Base-by-base conservation (phyloP, 192 early-diverging fungal species). In the Geranomyces variabilis region DNA sequence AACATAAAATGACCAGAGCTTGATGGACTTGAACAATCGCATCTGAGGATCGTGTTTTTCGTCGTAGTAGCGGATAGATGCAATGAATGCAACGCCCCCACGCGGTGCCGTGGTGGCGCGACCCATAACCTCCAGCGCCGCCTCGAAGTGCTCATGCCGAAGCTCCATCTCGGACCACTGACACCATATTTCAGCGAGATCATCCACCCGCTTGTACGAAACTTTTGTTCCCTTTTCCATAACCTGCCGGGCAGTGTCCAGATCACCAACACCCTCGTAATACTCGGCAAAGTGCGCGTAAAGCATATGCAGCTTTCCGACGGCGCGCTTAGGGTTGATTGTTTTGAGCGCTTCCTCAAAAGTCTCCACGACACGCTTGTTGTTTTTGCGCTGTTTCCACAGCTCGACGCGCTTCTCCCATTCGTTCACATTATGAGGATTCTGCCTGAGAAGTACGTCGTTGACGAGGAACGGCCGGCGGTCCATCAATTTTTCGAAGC, bases 401-500 rank as follows among this genome's bases (percentile, higher is more conserved):
- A 96, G 81, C 49, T 85, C 75, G 0, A 87, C 93, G 8, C 97
- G 90, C 67, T 90, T 89, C 75, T 94, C 85, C 97, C 97, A 99
- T 69, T 96, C 93, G 51, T 86, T 69, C 24, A 96, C 94, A 64
- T 91, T 93, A 71, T 95, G 89, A 9, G 93, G 93, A 70, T 93
- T 96, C 75, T 96, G 93, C 33, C 95, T 80, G 46, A 99, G 76
- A 55, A 93, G 74, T 0, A 99, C 96, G 75, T 96, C 95, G 77
- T 91, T 98, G 24, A 95, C 93, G 41, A 99, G 76, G 75, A 97
- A 92, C 13, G 96, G 91, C 9, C 96, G 89, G 0, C 94, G 87
- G 64, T 94, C 90, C 89, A 99, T 93, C 34, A 98, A 78, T 62
- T 91, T 86, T 71, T 98, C 97, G 47, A 99, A 87, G 48, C 96